These are phyloP conservation scores for Torulaspora indica DNA, from an alignment of 805 yeast species.

Conservation along the genomic window DNA sequence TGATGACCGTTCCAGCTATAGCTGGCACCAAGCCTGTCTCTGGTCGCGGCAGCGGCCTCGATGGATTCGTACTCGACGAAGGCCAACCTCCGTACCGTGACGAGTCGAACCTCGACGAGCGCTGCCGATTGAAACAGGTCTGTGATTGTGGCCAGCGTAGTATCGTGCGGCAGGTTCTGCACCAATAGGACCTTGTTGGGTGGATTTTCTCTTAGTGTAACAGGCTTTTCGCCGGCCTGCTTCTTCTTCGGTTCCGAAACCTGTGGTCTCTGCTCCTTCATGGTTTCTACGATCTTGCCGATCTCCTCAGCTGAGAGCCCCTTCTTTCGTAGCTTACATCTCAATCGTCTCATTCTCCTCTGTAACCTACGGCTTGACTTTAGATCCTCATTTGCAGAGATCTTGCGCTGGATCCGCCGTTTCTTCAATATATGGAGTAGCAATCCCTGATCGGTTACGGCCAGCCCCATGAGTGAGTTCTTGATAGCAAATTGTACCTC, in stretches of 20 bases:
- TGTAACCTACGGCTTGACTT: slow-evolving; percentile 9
- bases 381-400: slow-evolving; percentile 3
- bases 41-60: slow-evolving; percentile 40
- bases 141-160: slow-evolving; percentile 40
- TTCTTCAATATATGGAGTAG: slow-evolving; percentile 14
- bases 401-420: slow-evolving; percentile 1
- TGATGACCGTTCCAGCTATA: slow-evolving; percentile 15
- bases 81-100: slow-evolving; percentile 64
- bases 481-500: slow-evolving; percentile 21
- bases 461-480: slow-evolving; percentile 24
- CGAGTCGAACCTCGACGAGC: slow-evolving; percentile 60
- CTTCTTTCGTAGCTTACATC: slow-evolving; percentile 21
- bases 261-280: not conserved
- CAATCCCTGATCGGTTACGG: slow-evolving; percentile 6
- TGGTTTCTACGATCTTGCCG: slow-evolving; percentile 6
- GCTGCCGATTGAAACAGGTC: slow-evolving; percentile 52
- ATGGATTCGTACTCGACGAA: slow-evolving; percentile 72
- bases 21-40: slow-evolving; percentile 16
- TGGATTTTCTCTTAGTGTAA: slow-evolving; percentile 39
- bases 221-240: slow-evolving; percentile 6
- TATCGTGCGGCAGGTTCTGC: slow-evolving; percentile 53
- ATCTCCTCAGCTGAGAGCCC: slow-evolving; percentile 19
- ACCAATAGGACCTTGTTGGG: slow-evolving; percentile 68
- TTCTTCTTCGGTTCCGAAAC: slow-evolving; percentile 1
- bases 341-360: slow-evolving; percentile 27